Conservation (phyloP, 768 basidiomycete genomes). For the Tylopilus sp. region DNA sequence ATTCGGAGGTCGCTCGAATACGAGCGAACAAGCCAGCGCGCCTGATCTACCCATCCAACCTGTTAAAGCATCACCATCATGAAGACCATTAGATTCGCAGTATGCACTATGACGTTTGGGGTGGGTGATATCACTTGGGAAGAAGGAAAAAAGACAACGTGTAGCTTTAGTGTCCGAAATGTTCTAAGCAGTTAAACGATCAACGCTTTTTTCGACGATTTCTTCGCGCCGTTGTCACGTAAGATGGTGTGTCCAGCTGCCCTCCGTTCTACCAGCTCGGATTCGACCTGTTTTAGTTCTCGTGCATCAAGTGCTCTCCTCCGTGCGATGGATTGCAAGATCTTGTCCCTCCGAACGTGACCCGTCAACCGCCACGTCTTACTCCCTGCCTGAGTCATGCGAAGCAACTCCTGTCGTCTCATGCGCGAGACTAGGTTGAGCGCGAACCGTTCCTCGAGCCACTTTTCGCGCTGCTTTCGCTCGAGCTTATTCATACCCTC, state of each 20-base stretch:
- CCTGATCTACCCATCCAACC: slow-evolving; percentile 6
- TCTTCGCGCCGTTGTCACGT: slow-evolving; percentile 18
- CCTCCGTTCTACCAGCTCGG: slow-evolving; percentile 26
- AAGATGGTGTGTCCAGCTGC: slow-evolving; percentile 22
- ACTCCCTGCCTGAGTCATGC: slow-evolving; percentile 34
- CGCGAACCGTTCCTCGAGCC: slow-evolving; percentile 61
- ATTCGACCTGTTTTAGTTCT: slow-evolving; percentile 37
- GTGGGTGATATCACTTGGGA: not conserved
- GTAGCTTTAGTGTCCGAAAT: slow-evolving; percentile 22
- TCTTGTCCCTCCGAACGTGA: slow-evolving; percentile 44
- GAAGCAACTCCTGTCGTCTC: slow-evolving; percentile 33
- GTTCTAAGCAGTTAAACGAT: not conserved
- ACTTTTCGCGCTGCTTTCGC: slow-evolving; percentile 51
- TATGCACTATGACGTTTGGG: not conserved
- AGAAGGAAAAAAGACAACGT: slow-evolving; percentile 1
- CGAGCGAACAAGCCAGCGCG: slow-evolving; percentile 13
- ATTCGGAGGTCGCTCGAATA: slow-evolving; percentile 32
- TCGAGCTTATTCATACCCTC: slow-evolving; percentile 72
- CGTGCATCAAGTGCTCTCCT: slow-evolving; percentile 42
- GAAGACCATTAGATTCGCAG: not conserved
- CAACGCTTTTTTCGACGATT: slow-evolving; percentile 2
- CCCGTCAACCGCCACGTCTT: slow-evolving; percentile 39
- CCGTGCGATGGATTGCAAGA: slow-evolving; percentile 47
- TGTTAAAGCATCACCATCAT: slow-evolving; percentile 1
- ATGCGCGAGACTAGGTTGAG: slow-evolving; percentile 34